phyloP scores from a whole-genome alignment of 1,139 yeast genomes.

The Yamadazyma oceani region DNA sequence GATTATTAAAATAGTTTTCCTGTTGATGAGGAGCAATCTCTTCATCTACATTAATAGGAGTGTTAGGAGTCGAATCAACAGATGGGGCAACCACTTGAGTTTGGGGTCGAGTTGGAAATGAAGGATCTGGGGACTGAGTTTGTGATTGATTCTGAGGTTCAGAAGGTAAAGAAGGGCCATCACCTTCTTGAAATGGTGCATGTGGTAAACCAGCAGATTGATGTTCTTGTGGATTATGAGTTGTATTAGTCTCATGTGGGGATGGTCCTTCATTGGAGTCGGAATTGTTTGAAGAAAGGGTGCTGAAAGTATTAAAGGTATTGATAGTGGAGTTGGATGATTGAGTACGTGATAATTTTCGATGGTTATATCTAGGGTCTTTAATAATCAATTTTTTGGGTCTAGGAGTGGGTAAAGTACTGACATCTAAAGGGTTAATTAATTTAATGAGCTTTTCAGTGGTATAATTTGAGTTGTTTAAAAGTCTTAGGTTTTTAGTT shows the following conservation, averaged over 20 bases:
- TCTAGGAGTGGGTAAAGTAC: slow-evolving; percentile 62
- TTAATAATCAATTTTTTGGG: slow-evolving; percentile 65
- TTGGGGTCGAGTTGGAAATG: neutral
- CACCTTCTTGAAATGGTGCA: too few species aligned
- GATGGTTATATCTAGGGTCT: slow-evolving; percentile 32
- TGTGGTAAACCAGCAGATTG: too few species aligned
- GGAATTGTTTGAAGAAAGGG: slow-evolving; percentile 38
- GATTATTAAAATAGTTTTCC: neutral
- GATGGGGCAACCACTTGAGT: neutral
- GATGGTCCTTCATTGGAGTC: slow-evolving; percentile 22
- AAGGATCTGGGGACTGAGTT: neutral
- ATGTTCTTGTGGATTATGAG: neutral
- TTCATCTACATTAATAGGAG: slow-evolving; percentile 1
- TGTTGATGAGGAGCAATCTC: neutral
- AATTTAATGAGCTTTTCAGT: slow-evolving; percentile 61
- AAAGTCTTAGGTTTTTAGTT: slow-evolving; percentile 24
- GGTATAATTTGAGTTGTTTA: slow-evolving; percentile 32
- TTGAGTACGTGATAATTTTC: slow-evolving; percentile 41
- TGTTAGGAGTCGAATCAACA: slow-evolving; percentile 1
- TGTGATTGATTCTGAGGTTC: slow-evolving; percentile 4
- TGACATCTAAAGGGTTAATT: slow-evolving; percentile 73
- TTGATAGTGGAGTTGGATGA: slow-evolving; percentile 55
- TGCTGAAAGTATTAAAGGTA: slow-evolving; percentile 34
- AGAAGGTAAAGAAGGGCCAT: too few species aligned
- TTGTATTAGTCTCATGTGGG: slow-evolving; percentile 4